These are phyloP conservation scores for Malassezia furfur DNA, from an alignment of 1,284 basidiomycete genomes.

Conservation along the genomic window DNA sequence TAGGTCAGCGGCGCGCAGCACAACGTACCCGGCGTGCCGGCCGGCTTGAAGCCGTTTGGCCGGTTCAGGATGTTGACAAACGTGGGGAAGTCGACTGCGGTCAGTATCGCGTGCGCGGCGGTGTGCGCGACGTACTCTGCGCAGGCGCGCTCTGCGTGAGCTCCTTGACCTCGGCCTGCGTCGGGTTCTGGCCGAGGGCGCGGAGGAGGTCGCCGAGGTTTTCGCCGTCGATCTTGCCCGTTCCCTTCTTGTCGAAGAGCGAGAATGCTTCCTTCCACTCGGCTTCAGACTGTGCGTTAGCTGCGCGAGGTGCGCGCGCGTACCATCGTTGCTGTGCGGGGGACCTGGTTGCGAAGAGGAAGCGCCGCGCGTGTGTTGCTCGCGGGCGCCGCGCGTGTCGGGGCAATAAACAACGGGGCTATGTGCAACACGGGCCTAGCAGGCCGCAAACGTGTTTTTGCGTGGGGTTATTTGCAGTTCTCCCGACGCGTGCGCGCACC, in stretches of 20 bases:
- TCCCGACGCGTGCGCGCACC: too few species aligned
- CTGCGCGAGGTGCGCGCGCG: background rate
- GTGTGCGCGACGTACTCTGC: slow-evolving; percentile 52
- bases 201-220: slow-evolving; percentile 88
- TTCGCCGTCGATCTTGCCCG: slow-evolving; percentile 75
- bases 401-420: background rate
- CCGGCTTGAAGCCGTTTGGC: slow-evolving; percentile 91
- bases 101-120: background rate
- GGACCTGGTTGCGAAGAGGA: background rate
- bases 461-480: background rate
- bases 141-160: slow-evolving; percentile 65
- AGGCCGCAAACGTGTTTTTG: background rate
- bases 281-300: slow-evolving; percentile 30
- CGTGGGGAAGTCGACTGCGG: slow-evolving; percentile 53
- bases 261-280: slow-evolving; percentile 80
- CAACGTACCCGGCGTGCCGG: slow-evolving; percentile 27
- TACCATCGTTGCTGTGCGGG: background rate
- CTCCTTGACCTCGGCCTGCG: slow-evolving; percentile 85
- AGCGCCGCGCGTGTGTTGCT: background rate
- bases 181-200: slow-evolving; percentile 93
- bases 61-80: slow-evolving; percentile 86
- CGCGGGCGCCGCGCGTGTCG: background rate
- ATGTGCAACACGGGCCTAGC: background rate
- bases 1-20: background rate
- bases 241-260: slow-evolving; percentile 93